Evolutionary conservation across 2,329 filamentous ascomycete species (phyloP).

Genomic region (Diaporthe citri): DNA sequence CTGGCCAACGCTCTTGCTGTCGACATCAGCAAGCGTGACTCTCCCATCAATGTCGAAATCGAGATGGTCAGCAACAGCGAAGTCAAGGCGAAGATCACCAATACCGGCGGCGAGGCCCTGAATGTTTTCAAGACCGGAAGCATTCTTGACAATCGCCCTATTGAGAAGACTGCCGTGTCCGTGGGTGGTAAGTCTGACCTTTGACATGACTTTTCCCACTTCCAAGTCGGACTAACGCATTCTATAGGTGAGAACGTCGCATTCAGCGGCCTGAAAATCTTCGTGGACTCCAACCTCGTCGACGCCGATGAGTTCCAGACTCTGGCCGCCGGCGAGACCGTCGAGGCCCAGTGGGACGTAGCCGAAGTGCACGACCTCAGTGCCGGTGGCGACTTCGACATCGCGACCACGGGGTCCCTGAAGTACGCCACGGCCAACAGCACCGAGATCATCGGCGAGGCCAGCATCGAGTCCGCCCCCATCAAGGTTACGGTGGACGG

Average conservation of each 20-base stretch:
- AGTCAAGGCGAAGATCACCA: conserved; percentile 66
- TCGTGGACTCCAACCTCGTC: conserved; percentile 60
- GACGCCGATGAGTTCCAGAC: conserved; percentile 62
- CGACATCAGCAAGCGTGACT: conserved; percentile 49
- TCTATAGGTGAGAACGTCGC: conserved; percentile 56
- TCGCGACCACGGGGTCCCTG: conserved; percentile 68
- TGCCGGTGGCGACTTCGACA: conserved; percentile 65
- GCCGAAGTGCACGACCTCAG: conserved; percentile 67
- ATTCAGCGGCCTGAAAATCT: conserved; percentile 67
- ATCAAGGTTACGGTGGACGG: conserved; percentile 72
- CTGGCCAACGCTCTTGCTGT: conserved; percentile 39
- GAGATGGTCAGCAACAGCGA: conserved; percentile 63
- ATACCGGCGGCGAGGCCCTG: conserved; percentile 61
- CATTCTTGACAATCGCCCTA: conserved; percentile 63
- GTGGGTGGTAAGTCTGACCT: conserved; percentile 54
- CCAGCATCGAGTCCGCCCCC: conserved; percentile 68
- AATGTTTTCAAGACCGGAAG: conserved; percentile 67
- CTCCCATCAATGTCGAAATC: conserved; percentile 59
- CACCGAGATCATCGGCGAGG: conserved; percentile 62
- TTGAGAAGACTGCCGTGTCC: conserved; percentile 54
- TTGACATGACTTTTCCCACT: neutral
- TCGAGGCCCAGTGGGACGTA: conserved; percentile 66
- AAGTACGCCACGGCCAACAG: conserved; percentile 65
- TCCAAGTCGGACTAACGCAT: conserved; percentile 46
- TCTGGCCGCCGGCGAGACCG: conserved; percentile 61